Evolutionary conservation across 2,329 filamentous ascomycete species (phyloP).

Genomic region (Xylaria sp.): DNA sequence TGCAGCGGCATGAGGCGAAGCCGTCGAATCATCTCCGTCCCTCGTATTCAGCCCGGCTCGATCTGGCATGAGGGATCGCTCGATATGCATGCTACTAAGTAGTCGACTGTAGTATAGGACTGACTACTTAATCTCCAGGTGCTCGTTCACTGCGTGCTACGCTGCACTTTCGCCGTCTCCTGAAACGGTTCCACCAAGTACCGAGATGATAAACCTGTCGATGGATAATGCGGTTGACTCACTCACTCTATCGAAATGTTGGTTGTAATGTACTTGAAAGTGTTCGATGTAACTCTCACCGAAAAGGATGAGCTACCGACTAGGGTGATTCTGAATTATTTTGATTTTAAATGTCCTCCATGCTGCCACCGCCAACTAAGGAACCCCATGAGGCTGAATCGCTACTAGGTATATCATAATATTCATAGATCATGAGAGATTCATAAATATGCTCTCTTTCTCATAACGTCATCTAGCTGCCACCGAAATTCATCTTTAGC

Average conservation of each 20-base stretch:
- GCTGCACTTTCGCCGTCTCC: not conserved
- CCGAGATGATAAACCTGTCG: not conserved
- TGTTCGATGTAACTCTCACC: not conserved
- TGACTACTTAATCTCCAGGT: not conserved
- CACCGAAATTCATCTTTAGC: constrained; percentile 89
- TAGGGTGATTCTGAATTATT: not conserved
- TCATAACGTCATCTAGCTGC: constrained; percentile 26
- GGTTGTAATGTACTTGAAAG: not conserved
- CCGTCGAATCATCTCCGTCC: constrained; percentile 1
- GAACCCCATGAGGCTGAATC: not conserved
- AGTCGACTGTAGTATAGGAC: too few relatives aligned
- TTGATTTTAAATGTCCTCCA: constrained; percentile 2
- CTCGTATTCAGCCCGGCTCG: not conserved
- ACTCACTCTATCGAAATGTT: not conserved
- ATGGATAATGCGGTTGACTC: not conserved
- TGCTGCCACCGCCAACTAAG: not conserved
- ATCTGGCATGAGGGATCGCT: not conserved
- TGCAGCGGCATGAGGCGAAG: not conserved
- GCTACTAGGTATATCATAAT: constrained; percentile 9
- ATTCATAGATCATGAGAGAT: not conserved
- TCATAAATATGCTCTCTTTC: not conserved
- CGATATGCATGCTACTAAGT: not conserved
- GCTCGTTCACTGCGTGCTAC: not conserved
- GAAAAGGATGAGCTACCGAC: not conserved
- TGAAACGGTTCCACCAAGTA: not conserved